A percentile compares a stretch with the other conserved stretches of the same genome.
Conservation (phyloP, 768 basidiomycete genomes). For the Roridomyces roridus region DNA sequence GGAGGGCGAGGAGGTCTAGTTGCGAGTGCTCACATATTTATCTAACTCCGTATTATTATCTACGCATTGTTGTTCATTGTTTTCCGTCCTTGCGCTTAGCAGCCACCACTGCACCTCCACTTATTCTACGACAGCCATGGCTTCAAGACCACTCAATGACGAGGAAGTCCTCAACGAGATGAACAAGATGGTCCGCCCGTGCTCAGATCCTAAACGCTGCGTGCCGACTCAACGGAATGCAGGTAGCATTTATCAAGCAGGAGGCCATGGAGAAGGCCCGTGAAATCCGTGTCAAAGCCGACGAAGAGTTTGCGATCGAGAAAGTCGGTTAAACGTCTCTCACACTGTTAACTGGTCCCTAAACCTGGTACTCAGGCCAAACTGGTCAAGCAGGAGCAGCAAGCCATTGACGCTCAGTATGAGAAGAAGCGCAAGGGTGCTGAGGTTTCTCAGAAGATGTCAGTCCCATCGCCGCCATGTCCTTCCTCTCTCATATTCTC, state of each 20-base stretch:
- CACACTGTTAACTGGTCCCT: neutral
- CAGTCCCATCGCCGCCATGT: slow-evolving; percentile 32
- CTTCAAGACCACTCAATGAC: slow-evolving; percentile 85
- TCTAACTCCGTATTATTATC: no score
- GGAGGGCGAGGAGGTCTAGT: no score
- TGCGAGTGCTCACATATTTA: no score
- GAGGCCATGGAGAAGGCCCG: slow-evolving; percentile 97
- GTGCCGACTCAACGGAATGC: slow-evolving; percentile 12
- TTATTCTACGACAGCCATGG: slow-evolving; percentile 47
- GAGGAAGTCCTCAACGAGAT: slow-evolving; percentile 96
- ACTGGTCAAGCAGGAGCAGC: slow-evolving; percentile 95
- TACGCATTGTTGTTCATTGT: no score
- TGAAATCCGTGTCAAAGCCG: slow-evolving; percentile 96
- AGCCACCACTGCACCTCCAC: no score
- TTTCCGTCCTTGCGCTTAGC: no score
- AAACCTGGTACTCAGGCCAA: slow-evolving; percentile 72
- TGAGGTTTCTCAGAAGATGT: slow-evolving; percentile 98
- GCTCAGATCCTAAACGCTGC: neutral
- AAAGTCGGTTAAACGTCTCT: slow-evolving; percentile 59
- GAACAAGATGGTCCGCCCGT: slow-evolving; percentile 91
- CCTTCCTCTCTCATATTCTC: slow-evolving; percentile 2
- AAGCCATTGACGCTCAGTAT: slow-evolving; percentile 91
- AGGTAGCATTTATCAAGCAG: slow-evolving; percentile 99
- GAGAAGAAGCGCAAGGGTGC: slow-evolving; percentile 97
- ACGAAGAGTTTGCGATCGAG: slow-evolving; percentile 99